phyloP scores from a whole-genome alignment of 2,329 filamentous ascomycete genomes.

The Colletotrichum paranaense region DNA sequence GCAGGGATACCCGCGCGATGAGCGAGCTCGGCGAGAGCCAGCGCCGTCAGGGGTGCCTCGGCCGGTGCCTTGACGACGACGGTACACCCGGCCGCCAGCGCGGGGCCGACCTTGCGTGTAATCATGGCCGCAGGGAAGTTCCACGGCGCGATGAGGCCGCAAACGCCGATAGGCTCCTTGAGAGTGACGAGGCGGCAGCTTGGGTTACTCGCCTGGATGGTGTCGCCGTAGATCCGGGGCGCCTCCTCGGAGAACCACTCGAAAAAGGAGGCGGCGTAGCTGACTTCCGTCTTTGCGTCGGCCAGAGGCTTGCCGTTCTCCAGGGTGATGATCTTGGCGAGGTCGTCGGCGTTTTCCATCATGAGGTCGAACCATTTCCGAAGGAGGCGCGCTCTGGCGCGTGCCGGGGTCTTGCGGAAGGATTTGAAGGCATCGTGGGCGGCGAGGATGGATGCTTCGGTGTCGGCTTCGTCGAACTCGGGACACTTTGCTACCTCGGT shows the following conservation, averaged over 20 bases:
- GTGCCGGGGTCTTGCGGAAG: slow-evolving; percentile 70
- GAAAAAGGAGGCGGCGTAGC: slow-evolving; percentile 69
- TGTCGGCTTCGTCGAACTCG: slow-evolving; percentile 77
- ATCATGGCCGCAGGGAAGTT: slow-evolving; percentile 67
- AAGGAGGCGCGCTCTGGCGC: slow-evolving; percentile 69
- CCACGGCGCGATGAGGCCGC: slow-evolving; percentile 81
- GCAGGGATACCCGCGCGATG: slow-evolving; percentile 81
- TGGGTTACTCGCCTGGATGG: slow-evolving; percentile 68
- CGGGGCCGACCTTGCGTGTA: slow-evolving; percentile 81
- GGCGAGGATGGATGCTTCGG: slow-evolving; percentile 75
- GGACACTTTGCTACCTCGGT: slow-evolving; percentile 77
- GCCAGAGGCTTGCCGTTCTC: slow-evolving; percentile 78
- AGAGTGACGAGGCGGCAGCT: slow-evolving; percentile 71
- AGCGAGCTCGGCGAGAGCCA: slow-evolving; percentile 75
- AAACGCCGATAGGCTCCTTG: slow-evolving; percentile 81
- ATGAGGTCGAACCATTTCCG: slow-evolving; percentile 76
- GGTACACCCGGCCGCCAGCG: slow-evolving; percentile 73
- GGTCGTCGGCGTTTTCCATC: slow-evolving; percentile 72
- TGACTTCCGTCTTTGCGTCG: slow-evolving; percentile 68
- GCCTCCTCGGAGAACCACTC: slow-evolving; percentile 76
- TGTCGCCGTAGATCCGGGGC: slow-evolving; percentile 67
- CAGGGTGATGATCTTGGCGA: slow-evolving; percentile 75
- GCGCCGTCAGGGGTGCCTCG: slow-evolving; percentile 73
- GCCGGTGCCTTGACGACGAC: slow-evolving; percentile 75
- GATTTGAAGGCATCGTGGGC: slow-evolving; percentile 72